Percentiles rank a stretch among this genome's conserved stretches.
phyloP scores from a whole-genome alignment of 371 early-diverging fungal species.

The Phascolomyces articulosus region DNA sequence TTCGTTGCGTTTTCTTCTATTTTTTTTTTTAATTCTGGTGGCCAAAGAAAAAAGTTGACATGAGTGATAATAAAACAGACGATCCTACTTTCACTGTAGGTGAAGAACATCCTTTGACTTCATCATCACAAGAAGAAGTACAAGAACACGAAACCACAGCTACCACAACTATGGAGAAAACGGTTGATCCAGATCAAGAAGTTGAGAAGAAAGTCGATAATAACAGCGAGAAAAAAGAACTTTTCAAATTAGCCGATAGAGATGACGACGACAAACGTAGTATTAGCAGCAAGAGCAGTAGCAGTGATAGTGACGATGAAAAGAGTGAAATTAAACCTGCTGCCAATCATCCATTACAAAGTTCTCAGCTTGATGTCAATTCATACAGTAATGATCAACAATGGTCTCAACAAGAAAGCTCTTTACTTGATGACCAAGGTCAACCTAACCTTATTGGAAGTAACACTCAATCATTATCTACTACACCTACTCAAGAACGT shows the following conservation, averaged over 20 bases:
- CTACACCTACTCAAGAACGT: conserved; percentile 2
- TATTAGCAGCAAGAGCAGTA: conserved; percentile 2
- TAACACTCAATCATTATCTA: background rate
- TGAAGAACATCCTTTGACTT: conserved; percentile 10
- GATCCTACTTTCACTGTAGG: conserved; percentile 10
- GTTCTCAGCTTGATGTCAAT: conserved; percentile 4
- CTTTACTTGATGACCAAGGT: conserved; percentile 31
- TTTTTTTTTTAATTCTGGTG: background rate
- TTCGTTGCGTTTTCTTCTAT: background rate
- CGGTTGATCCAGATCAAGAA: conserved; percentile 28
- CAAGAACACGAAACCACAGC: background rate
- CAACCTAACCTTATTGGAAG: conserved; percentile 21
- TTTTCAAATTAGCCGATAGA: background rate
- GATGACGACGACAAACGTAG: background rate
- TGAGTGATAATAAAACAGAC: conserved; percentile 8
- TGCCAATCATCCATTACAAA: conserved; percentile 6
- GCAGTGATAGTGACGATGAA: conserved; percentile 3
- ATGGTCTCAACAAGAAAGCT: conserved; percentile 26
- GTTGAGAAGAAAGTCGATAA: background rate
- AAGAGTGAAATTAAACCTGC: conserved; percentile 1
- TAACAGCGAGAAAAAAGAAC: no score
- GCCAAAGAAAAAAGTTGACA: background rate
- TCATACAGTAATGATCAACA: conserved; percentile 13
- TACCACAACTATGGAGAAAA: background rate
- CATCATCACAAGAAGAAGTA: background rate